phyloP scores from a whole-genome alignment of 805 yeast genomes.

The Hermanozyma aechmeae region DNA sequence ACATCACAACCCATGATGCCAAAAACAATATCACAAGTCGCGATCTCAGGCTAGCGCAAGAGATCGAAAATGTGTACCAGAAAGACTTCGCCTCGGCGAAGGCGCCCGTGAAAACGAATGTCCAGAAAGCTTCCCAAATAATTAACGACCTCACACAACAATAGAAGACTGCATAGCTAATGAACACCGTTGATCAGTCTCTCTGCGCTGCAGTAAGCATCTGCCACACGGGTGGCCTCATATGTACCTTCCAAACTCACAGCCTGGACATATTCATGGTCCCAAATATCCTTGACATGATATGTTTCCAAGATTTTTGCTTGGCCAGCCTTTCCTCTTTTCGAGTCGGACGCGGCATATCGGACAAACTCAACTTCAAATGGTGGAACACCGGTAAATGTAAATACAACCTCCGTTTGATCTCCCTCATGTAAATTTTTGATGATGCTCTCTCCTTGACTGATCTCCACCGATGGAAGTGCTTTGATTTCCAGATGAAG shows the following conservation, averaged over 20 bases:
- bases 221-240: constrained; percentile 85
- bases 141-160: too few relatives aligned
- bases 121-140: too few relatives aligned
- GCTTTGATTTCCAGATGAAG: constrained; percentile 32
- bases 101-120: constrained; percentile 1
- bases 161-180: too few relatives aligned
- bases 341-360: constrained; percentile 35
- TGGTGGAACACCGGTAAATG: constrained; percentile 85
- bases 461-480: constrained; percentile 69
- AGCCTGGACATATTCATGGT: constrained; percentile 56
- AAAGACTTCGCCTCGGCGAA: constrained; percentile 2
- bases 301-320: constrained; percentile 35
- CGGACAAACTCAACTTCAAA: constrained; percentile 79
- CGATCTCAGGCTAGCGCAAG: constrained; percentile 49
- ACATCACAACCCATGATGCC: constrained; percentile 59
- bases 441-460: constrained; percentile 64
- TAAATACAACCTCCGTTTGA: constrained; percentile 76
- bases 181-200: too few relatives aligned
- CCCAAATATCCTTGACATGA: constrained; percentile 64
- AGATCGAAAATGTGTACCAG: constrained; percentile 12
- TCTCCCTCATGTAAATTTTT: constrained; percentile 94
- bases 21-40: constrained; percentile 38
- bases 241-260: constrained; percentile 90
- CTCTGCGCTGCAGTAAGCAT: constrained; percentile 54
- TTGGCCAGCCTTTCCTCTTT: constrained; percentile 14